A percentile compares a stretch with the other conserved stretches of the same genome.
These are phyloP conservation scores for Asterionellopsis glacialis DNA, from an alignment of 108 stramenopile genomes.

Conservation along the genomic window DNA sequence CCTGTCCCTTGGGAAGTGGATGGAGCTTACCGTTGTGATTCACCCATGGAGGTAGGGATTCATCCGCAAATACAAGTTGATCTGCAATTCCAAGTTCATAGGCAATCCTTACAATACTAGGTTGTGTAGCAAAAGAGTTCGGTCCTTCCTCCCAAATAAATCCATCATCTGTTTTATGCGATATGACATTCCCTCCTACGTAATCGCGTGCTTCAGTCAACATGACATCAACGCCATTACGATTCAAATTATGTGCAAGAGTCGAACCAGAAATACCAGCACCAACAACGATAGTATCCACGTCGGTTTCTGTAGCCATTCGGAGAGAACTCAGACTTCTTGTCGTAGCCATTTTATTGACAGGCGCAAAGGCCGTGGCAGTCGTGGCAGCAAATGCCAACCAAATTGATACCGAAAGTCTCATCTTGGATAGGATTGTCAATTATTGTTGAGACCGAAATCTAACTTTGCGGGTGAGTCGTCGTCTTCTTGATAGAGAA, in stretches of 20 bases:
- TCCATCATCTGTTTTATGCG: slow-evolving; percentile 63
- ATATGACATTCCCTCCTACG: slow-evolving; percentile 93
- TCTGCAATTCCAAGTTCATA: slow-evolving; percentile 87
- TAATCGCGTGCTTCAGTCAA: slow-evolving; percentile 79
- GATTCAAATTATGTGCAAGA: slow-evolving; percentile 82
- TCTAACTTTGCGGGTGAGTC: too few relatives aligned
- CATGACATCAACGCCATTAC: slow-evolving; percentile 42
- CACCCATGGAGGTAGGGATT: slow-evolving; percentile 81
- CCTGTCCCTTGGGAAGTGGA: slow-evolving; percentile 86
- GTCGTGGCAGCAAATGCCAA: neutral
- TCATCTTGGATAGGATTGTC: too few relatives aligned
- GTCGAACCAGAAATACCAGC: slow-evolving; percentile 90
- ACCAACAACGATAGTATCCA: slow-evolving; percentile 89
- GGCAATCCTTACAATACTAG: slow-evolving; percentile 82
- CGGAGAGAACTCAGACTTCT: neutral
- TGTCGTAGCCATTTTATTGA: too few relatives aligned
- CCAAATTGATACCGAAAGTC: too few relatives aligned
- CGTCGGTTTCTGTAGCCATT: slow-evolving; percentile 1
- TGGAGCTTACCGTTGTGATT: slow-evolving; percentile 85
- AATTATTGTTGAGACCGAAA: too few relatives aligned
- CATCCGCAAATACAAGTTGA: slow-evolving; percentile 91
- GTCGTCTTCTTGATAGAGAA: too few relatives aligned
- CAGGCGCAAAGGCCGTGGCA: neutral
- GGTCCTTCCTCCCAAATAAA: slow-evolving; percentile 97
- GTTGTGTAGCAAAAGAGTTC: slow-evolving; percentile 89